A percentile compares a stretch with the other conserved stretches of the same genome.
Conservation (phyloP, 176 grass and related monocot genomes). For the Bonia amplexicaulis region DNA sequence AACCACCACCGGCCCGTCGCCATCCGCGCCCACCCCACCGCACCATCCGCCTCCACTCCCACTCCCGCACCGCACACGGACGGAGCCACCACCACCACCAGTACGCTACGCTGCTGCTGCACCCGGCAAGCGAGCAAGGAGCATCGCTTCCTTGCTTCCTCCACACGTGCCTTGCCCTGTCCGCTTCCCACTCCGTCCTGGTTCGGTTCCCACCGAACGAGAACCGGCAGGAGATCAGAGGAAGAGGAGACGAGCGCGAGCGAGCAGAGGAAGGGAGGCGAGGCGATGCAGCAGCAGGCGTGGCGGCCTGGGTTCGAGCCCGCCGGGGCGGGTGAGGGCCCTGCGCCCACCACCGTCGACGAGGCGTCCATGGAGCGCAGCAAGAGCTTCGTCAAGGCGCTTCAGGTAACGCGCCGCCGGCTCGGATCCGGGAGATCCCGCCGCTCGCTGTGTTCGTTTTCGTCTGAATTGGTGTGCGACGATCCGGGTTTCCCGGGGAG, state of each 20-base stretch:
- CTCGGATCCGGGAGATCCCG: constrained; percentile 36
- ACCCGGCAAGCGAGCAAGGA: constrained; percentile 6
- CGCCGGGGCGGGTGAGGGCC: neutral
- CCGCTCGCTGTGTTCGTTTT: neutral
- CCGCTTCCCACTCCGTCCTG: neutral
- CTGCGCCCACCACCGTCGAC: constrained; percentile 60
- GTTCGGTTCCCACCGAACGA: neutral
- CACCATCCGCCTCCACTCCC: neutral
- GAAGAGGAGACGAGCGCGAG: neutral
- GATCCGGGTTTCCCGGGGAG: constrained; percentile 30
- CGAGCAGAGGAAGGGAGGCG: neutral
- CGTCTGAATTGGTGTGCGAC: neutral
- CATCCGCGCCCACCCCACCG: constrained; percentile 23
- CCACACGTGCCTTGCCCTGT: constrained; percentile 31
- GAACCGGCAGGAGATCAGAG: neutral
- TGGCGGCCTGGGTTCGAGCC: constrained; percentile 32
- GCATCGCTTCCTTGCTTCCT: constrained; percentile 45
- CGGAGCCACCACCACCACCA: neutral
- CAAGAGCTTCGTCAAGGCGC: constrained; percentile 95
- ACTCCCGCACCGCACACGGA: neutral
- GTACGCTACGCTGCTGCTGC: constrained; percentile 2
- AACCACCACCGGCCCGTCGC: constrained; percentile 37
- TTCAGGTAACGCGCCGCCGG: constrained; percentile 51
- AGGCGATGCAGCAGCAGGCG: constrained; percentile 22
- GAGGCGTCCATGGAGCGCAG: constrained; percentile 97